Evolutionary conservation across 768 basidiomycete species (phyloP), one percentile per base, ranked within the genome.

Genomic region (Boletus edulis): DNA sequence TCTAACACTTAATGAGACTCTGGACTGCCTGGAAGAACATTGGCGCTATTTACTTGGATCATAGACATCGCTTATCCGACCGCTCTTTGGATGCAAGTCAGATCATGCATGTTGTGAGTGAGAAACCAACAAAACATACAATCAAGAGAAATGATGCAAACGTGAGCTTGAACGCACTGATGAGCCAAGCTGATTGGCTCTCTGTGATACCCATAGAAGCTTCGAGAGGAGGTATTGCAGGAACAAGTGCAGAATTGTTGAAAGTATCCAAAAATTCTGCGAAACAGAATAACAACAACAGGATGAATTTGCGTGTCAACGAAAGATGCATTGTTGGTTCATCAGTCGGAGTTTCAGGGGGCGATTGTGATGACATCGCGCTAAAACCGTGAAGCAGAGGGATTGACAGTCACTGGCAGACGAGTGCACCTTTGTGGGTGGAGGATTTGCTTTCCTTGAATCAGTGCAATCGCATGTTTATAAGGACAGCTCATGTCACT

Each of bases 91-190:
- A 29, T 12, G 22, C 11, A 13, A 40, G 31, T 67, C 29, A 67
- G 54, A 48, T 51, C 37, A 44, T n/a, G 41, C 29, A 3, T 5
- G 27, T 67, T 57, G 27, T 29, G 27, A 29, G 27, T 9, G 13
- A 48, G 34, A 41, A 32, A 5, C 18, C 5, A 17, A 27, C 20
- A 20, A 46, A 35, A 58, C 63, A 27, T 57, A 67, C 63, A 12
- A 67, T 58, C 35, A 67, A 45, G 20, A 67, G 65, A 49, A 79
- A 72, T 2, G 78, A 69, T 10, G 79, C 74, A 61, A 79, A 81
- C 3, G 79, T 79, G 29, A 81, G 66, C 39, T 78, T 75, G 55
- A 73, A 79, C 12, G 75, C 76, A 40, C 75, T 72, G 27, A 76
- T 60, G 5, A 78, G 50, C 78, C 79, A 80, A 29, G 53, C 49